Evolutionary conservation across 495 filamentous ascomycete genomes (phyloP).

Genomic region (Amniculicola lignicola): DNA sequence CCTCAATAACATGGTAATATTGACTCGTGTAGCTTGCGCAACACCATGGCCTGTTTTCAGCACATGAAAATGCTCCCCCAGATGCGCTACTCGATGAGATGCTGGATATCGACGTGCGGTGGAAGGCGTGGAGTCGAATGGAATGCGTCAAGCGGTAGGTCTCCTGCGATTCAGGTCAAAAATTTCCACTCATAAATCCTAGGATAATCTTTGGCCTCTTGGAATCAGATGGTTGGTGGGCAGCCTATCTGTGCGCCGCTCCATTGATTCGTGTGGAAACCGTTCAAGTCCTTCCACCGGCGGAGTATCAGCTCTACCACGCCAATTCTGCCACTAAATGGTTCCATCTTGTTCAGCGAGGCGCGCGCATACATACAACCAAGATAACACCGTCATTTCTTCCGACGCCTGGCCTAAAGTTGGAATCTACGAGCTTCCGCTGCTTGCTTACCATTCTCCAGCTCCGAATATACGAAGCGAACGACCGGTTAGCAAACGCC

Average conservation of each 20-base stretch:
- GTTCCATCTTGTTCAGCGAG: conserved; percentile 46
- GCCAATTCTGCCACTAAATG: conserved; percentile 48
- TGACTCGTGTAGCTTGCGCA: conserved; percentile 46
- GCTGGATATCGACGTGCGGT: conserved; percentile 49
- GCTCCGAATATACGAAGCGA: conserved; percentile 25
- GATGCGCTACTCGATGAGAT: conserved; percentile 49
- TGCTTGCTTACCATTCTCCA: conserved; percentile 23
- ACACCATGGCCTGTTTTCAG: conserved; percentile 51
- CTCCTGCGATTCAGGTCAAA: not conserved
- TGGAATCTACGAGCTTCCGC: conserved; percentile 20
- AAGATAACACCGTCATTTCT: conserved; percentile 26
- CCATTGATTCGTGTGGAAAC: conserved; percentile 50
- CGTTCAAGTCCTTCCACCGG: conserved; percentile 50
- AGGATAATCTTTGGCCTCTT: conserved; percentile 51
- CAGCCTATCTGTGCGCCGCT: conserved; percentile 48
- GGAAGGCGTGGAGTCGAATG: conserved; percentile 55
- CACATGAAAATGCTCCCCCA: conserved; percentile 48
- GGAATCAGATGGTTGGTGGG: conserved; percentile 53
- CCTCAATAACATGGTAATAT: not conserved
- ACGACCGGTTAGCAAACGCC: conserved; percentile 26
- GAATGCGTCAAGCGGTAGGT: conserved; percentile 51
- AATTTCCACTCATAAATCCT: not conserved
- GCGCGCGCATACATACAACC: conserved; percentile 19
- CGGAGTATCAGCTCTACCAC: conserved; percentile 48
- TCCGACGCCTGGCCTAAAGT: conserved; percentile 25